Evolutionary conservation across 2,329 filamentous ascomycete genomes (phyloP), one percentile per base, ranked within the genome.

Genomic region (Sclerotiophoma versabilis): DNA sequence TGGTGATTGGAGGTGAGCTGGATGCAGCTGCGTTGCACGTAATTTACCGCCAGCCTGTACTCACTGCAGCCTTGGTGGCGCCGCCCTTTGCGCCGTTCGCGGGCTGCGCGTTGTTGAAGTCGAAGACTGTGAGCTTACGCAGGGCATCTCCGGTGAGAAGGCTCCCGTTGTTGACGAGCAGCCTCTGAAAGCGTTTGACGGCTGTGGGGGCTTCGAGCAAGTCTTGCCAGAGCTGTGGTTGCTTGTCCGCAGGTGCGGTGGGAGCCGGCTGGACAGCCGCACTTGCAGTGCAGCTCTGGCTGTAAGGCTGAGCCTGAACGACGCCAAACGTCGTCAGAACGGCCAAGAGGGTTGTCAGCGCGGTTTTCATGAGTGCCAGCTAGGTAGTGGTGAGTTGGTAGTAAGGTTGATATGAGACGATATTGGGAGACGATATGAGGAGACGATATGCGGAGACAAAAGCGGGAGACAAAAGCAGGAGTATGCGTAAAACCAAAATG

Each of bases 61-160:
- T 34, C n/a, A 34, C 32, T 20, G 66, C 67, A 43, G 63, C 36
- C 41, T 68, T 66, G 15, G 59, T 60, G 17, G 57, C 60, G 14
- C 65, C 66, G 38, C 67, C 88, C 72, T 89, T 89, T 60, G 82
- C 87, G 44, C 83, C 77, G 14, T 73, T 27, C 11, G 71, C 54
- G 15, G 78, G 75, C 22, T 59, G 50, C 15, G 77, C 77, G 54
- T 73, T 65, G 58, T 84, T 72, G 61, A 82, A 80, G 70, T 81
- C 81, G 81, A 91, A 92, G 70, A 87, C 89, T 76, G 89, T 84
- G 67, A 63, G 30, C 19, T 68, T 62, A 42, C 64, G 63, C 25
- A 77, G 57, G 2, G 62, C 65, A 4, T 72, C 66, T 10, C 54
- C 63, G 4, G 63, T 59, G 42, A 75, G 62, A 17, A 76, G 66